phyloP scores from a whole-genome alignment of 2,329 filamentous ascomycete genomes.

The Pyrenophora graminea region DNA sequence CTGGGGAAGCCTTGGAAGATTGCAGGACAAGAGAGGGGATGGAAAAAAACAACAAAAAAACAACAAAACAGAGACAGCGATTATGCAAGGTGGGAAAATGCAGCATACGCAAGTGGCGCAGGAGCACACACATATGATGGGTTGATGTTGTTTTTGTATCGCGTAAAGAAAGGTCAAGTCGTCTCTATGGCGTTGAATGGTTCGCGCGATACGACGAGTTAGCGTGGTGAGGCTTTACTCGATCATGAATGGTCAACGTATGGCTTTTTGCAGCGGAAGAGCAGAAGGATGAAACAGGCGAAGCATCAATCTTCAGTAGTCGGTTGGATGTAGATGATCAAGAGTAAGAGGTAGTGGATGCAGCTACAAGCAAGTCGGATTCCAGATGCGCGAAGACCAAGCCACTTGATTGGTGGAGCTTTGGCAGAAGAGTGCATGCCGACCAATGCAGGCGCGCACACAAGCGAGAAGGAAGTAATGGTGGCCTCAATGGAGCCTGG shows the following conservation, averaged over 20 bases:
- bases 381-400: neutral
- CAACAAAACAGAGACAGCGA: conserved; percentile 11
- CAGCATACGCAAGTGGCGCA: conserved; percentile 16
- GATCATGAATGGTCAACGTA: neutral
- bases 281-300: conserved; percentile 6
- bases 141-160: conserved; percentile 14
- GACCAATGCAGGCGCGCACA: conserved; percentile 19
- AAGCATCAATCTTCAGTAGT: neutral
- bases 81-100: conserved; percentile 2
- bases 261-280: neutral
- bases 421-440: conserved; percentile 20
- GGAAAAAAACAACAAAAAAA: conserved; percentile 10
- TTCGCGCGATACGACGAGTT: neutral
- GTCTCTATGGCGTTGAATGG: neutral
- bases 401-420: conserved; percentile 27
- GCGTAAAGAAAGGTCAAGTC: neutral
- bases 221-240: neutral
- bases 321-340: neutral
- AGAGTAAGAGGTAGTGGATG: neutral
- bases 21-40: conserved; percentile 3
- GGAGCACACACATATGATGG: conserved; percentile 8
- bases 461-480: conserved; percentile 18
- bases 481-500: conserved; percentile 7
- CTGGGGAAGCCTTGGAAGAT: conserved; percentile 9
- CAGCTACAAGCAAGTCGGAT: neutral